Evolutionary conservation across 495 filamentous ascomycete genomes (phyloP), one percentile per base, ranked within the genome.

Genomic region (Cenococcum geophilum): DNA sequence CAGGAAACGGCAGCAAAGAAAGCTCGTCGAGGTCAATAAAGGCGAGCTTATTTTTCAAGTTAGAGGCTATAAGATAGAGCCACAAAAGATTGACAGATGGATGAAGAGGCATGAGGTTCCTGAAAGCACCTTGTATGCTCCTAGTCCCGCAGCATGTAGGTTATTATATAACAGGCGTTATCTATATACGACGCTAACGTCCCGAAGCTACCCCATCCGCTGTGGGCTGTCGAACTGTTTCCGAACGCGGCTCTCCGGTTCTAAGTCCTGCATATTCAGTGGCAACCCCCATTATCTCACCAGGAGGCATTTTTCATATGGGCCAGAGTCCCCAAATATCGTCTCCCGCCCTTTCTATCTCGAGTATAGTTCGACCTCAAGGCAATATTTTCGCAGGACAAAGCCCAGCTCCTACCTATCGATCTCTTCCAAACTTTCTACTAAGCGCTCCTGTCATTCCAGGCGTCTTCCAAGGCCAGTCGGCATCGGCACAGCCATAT

Each of bases 1-100:
- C n/a, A 62, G 70, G 45, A 71, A 71, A 60, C 58, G 57, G 51
- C 59, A 70, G 37, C 54, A 40, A 63, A 63, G 64, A 37, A 67
- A 60, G 47, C 55, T 67, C 32, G 25, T 60, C 20, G 60, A 67
- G 45, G 21, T 11, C 56, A 47, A 57, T 22, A 67, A 63, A 54
- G 18, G 40, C 5, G 27, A 63, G 49, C 51, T 63, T 8, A 52
- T 40, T 4, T 63, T 63, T 48, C 47, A 14, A 32, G 64, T 67
- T 34, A 52, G 64, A 27, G 60, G 60, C 45, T 34, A 40, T 52
- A 27, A 25, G n/a, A n/a, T n/a, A n/a, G n/a, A n/a, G n/a, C n/a
- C n/a, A n/a, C n/a, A n/a, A n/a, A n/a, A n/a, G n/a, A 57, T 67
- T 50, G 60, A 67, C 36, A 35, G 64, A 57, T 67, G 60, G 64